phyloP scores from a whole-genome alignment of 1,284 basidiomycete genomes.

The Marasmius tenuissimus region DNA sequence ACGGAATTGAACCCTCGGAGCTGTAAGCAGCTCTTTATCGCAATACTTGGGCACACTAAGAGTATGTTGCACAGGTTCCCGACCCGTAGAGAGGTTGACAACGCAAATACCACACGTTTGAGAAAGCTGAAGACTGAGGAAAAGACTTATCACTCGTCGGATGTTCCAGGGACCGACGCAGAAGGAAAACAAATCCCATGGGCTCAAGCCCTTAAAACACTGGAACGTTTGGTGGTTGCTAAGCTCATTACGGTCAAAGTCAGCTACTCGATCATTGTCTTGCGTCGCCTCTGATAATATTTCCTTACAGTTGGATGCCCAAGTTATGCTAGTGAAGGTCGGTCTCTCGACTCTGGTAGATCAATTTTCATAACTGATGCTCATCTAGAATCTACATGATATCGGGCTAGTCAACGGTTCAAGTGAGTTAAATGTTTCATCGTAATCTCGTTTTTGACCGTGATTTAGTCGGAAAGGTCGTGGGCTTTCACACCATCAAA shows the following conservation, averaged over 20 bases:
- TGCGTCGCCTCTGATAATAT: slow-evolving; percentile 17
- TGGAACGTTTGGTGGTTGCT: slow-evolving; percentile 37
- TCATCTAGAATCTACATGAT: slow-evolving; percentile 57
- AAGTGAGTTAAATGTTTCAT: slow-evolving; percentile 1
- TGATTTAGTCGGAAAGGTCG: slow-evolving; percentile 61
- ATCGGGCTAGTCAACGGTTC: slow-evolving; percentile 85
- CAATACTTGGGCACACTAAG: slow-evolving; percentile 3
- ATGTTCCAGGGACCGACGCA: slow-evolving; percentile 32
- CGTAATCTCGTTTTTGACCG: background rate
- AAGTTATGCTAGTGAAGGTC: slow-evolving; percentile 74
- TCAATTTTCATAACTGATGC: background rate
- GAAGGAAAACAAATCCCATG: slow-evolving; percentile 24
- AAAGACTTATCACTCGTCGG: slow-evolving; percentile 32
- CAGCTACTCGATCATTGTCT: background rate
- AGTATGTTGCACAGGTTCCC: slow-evolving; percentile 58
- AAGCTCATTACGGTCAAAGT: slow-evolving; percentile 35
- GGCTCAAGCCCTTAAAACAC: slow-evolving; percentile 25
- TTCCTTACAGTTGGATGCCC: slow-evolving; percentile 48
- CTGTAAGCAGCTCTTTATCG: slow-evolving; percentile 44
- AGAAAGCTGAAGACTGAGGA: slow-evolving; percentile 36
- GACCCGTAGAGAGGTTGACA: slow-evolving; percentile 79
- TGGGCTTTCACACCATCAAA: slow-evolving; percentile 49
- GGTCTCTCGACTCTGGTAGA: background rate
- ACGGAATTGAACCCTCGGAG: slow-evolving; percentile 81
- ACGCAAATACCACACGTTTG: slow-evolving; percentile 71